Evolutionary conservation across 2,329 filamentous ascomycete species (phyloP), one percentile per base, ranked within the genome.

Genomic region (Whalleya microplaca): DNA sequence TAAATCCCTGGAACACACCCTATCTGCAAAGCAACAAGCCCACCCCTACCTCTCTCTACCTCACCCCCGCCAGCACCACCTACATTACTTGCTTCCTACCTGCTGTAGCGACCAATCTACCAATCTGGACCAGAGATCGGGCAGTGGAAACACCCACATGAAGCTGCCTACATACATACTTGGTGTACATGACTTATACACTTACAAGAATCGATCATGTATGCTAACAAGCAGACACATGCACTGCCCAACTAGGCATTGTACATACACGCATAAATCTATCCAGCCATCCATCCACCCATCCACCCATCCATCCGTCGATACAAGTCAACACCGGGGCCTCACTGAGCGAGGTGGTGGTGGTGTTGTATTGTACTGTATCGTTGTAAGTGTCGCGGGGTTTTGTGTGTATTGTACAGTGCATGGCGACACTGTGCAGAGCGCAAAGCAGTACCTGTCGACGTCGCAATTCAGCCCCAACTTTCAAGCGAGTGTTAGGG

Each of bases 1-100:
- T 66, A 64, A 61, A 67, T 61, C 64, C 61, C 55, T 60, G 58
- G 45, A 52, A 27, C 4, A 46, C 52, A 48, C 51, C 48, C 56
- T 53, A 51, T 56, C 55, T 64, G 51, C 55, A 59, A n/a, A 59
- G 50, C 53, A 58, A 46, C 54, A 53, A 47, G 53, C 59, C 59
- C 58, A 56, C 56, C 49, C 45, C 51, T 46, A 37, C 59, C 49
- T 50, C 57, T 56, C 51, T 51, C 44, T 58, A 50, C 45, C 56
- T 43, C 55, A 57, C 54, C 51, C 53, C 53, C 27, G 49, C 32
- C 32, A 62, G 44, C 55, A 56, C 55, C 46, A 49, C 44, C 51
- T 50, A 41, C 23, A 41, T 55, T 40, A 46, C 44, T 45, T 61
- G 43, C 45, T 52, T 43, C 18, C 46, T 51, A 48, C 45, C 44